These are phyloP conservation scores for Pneumocystis canis DNA, from an alignment of 1,139 yeast genomes.

Conservation along the genomic window DNA sequence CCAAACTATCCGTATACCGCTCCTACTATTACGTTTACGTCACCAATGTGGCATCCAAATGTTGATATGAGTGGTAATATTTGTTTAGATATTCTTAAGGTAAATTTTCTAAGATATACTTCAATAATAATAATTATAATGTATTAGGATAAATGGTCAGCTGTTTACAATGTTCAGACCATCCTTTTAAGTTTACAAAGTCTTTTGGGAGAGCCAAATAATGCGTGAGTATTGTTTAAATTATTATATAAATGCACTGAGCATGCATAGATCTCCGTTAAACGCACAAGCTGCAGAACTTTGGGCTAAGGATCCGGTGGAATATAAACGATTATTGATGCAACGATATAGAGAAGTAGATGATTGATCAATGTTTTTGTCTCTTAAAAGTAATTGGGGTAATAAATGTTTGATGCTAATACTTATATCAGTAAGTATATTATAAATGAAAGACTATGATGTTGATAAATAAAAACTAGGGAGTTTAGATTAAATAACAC, in stretches of 20 bases:
- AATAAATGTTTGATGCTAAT: not conserved
- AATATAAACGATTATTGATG: conserved; percentile 33
- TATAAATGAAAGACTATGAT: not conserved
- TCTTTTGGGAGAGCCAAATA: conserved; percentile 41
- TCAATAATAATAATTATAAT: conserved; percentile 23
- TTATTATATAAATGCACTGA: not conserved
- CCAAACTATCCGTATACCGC: conserved; percentile 48
- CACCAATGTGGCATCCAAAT: conserved; percentile 63
- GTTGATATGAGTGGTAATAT: conserved; percentile 52
- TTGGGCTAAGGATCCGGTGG: conserved; percentile 25
- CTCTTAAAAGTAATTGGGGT: not conserved
- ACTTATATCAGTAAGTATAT: not conserved
- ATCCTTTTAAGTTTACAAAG: conserved; percentile 45
- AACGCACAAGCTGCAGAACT: conserved; percentile 29
- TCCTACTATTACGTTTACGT: conserved; percentile 44
- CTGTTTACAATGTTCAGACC: conserved; percentile 49
- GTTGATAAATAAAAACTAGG: not conserved
- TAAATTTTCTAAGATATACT: conserved; percentile 4
- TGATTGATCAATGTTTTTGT: conserved; percentile 13
- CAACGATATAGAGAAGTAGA: conserved; percentile 33
- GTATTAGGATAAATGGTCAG: conserved; percentile 51
- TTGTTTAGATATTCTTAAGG: conserved; percentile 36
- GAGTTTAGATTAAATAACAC: not conserved
- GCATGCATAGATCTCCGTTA: conserved; percentile 28
- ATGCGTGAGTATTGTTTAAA: conserved; percentile 18